Evolutionary conservation across 202 grass and related monocot genomes (phyloP), one percentile per base, ranked within the genome.

Genomic region (Elaeis oleifera): DNA sequence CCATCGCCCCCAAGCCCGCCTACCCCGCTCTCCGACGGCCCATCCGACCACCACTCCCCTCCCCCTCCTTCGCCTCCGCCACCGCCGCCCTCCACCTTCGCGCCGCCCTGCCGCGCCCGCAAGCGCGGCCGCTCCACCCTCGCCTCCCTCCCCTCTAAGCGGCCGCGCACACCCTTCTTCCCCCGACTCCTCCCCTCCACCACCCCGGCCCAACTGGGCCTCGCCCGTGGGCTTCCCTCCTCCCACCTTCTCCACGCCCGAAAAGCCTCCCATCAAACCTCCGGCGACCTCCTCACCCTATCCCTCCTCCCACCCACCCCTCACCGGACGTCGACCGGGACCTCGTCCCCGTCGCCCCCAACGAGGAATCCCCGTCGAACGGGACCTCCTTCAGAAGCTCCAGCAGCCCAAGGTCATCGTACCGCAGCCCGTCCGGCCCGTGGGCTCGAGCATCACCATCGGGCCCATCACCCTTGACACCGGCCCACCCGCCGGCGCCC

Each of bases 1-100:
- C 92, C 72, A 97, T 97, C 80, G 92, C 92, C 54, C 92, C 92
- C 25, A 97, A 81, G 82, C 88, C 87, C 6, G 53, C 79, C 24
- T 85, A 22, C 49, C 75, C 58, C 51, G 1, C 25, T 51, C 11
- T 15, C 60, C n/a, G 53, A 73, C 16, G 64, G 44, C 19, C 53
- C 56, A 21, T 25, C 63, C 5, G 59, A 28, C 16, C 56, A 67
- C 53, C 63, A 51, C 3, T 71, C 50, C 28, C 11, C 1, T 44
- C 36, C 36, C 36, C 36, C 8, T 44, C 36, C 36, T 44, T 6
- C 59, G 44, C 9, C 9, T 24, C 63, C 1, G 68, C 53, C 1
- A 64, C 53, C 18, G 54, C 53, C 28, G 56, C 81, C 5, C 75
- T 76, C 60, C 84, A 87, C 29, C 81, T 88, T 21, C 79, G 86